These are phyloP conservation scores for Clavispora fructus DNA, from an alignment of 805 yeast species.

Conservation along the genomic window DNA sequence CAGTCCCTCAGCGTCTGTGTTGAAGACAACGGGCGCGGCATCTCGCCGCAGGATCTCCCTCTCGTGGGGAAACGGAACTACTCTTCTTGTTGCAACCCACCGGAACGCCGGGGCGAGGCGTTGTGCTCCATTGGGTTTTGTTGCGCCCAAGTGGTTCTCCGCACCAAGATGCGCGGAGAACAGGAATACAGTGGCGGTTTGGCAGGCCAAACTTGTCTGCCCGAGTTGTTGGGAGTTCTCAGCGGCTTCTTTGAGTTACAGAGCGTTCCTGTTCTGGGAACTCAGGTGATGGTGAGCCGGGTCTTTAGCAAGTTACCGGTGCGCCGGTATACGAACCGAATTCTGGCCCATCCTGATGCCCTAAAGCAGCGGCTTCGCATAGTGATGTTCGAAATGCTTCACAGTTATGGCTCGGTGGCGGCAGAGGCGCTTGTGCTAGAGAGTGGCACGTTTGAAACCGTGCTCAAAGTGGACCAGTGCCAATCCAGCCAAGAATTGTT, in stretches of 20 bases:
- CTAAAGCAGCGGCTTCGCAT: background rate
- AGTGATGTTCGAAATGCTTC: background rate
- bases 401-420: background rate
- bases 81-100: constrained; percentile 6
- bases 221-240: background rate
- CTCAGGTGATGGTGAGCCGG: background rate
- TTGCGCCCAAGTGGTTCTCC: background rate
- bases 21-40: constrained; percentile 71
- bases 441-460: background rate
- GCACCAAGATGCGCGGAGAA: background rate
- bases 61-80: constrained; percentile 42
- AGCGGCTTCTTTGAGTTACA: background rate
- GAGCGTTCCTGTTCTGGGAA: background rate
- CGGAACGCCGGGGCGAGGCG: constrained; percentile 11
- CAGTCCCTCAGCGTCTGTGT: constrained; percentile 35
- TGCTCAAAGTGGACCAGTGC: background rate
- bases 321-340: background rate
- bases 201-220: background rate
- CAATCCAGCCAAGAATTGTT: background rate
- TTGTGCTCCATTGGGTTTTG: constrained; percentile 4
- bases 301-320: background rate
- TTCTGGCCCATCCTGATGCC: no score
- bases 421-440: background rate
- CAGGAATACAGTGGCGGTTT: background rate
- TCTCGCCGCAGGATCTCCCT: constrained; percentile 43